Evolutionary conservation across 2,329 filamentous ascomycete species (phyloP).

Genomic region (Curvularia eragrostidis): DNA sequence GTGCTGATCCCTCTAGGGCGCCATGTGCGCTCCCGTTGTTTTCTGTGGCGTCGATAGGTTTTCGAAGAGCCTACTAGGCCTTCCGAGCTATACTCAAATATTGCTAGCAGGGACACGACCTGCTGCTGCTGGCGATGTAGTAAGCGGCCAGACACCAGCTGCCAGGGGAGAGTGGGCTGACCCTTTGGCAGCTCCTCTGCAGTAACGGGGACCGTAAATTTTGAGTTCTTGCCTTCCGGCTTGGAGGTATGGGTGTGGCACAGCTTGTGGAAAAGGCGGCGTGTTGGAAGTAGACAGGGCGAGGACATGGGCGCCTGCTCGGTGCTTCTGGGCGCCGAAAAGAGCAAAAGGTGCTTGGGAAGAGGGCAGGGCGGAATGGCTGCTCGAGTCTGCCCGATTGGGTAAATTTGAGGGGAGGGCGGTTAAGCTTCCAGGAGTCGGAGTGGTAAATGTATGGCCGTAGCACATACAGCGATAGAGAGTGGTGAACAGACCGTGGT

Average conservation of each 20-base stretch:
- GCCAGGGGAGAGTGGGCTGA: not conserved
- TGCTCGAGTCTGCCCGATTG: constrained; percentile 8
- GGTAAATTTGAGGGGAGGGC: constrained; percentile 3
- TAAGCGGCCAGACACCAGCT: not conserved
- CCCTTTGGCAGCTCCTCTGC: not conserved
- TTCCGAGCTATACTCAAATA: not conserved
- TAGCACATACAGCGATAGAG: too few relatives aligned
- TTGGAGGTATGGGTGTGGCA: not conserved
- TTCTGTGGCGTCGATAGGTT: constrained; percentile 2
- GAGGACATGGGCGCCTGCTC: not conserved
- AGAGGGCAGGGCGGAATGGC: not conserved
- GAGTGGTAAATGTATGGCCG: not conserved
- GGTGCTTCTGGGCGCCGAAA: not conserved
- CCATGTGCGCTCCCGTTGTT: constrained; percentile 17
- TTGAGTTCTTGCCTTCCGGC: not conserved
- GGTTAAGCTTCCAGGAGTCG: not conserved
- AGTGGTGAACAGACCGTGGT: not conserved
- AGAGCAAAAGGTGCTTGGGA: not conserved
- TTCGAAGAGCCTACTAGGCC: not conserved
- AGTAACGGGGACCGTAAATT: not conserved
- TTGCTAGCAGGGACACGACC: not conserved
- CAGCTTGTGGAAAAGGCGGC: not conserved
- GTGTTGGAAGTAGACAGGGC: not conserved
- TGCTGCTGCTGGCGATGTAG: not conserved
- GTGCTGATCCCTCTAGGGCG: constrained; percentile 16